These are phyloP conservation scores for Podospora sp. DNA, from an alignment of 495 filamentous ascomycete genomes.

Conservation along the genomic window DNA sequence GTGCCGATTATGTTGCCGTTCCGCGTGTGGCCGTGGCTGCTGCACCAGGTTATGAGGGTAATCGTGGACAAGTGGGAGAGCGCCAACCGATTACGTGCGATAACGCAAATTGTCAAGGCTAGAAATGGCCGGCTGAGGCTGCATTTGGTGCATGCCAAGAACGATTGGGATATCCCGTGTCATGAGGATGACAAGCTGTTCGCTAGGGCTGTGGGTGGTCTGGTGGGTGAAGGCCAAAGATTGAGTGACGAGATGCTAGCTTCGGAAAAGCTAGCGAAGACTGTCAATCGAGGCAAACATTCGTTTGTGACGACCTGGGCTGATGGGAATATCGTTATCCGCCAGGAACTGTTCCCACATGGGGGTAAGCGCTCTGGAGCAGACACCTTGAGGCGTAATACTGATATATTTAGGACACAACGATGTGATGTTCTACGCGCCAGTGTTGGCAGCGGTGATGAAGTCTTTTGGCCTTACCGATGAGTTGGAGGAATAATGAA, in stretches of 20 bases:
- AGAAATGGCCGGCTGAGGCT: constrained; percentile 54
- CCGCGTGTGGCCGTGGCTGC: constrained; percentile 45
- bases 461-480: constrained; percentile 55
- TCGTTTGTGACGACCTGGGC: constrained; percentile 46
- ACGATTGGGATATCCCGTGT: constrained; percentile 78
- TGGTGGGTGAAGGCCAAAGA: constrained; percentile 39
- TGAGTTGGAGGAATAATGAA: background rate
- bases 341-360: constrained; percentile 57
- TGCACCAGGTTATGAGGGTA: constrained; percentile 40
- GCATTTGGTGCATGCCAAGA: constrained; percentile 72
- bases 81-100: constrained; percentile 44
- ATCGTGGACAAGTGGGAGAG: constrained; percentile 59
- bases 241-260: constrained; percentile 36
- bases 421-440: constrained; percentile 53
- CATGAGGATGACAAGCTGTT: constrained; percentile 60
- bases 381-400: background rate
- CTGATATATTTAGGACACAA: constrained; percentile 57
- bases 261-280: constrained; percentile 45
- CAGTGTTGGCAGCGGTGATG: constrained; percentile 63
- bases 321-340: constrained; percentile 45
- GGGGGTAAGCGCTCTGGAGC: constrained; percentile 51
- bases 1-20: constrained; percentile 81
- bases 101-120: constrained; percentile 51
- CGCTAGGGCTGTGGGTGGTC: constrained; percentile 56
- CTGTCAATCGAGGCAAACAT: constrained; percentile 39